A percentile compares a stretch with the other conserved stretches of the same genome.
Conservation (phyloP, 441 rosid genomes). For the Croton setiger region DNA sequence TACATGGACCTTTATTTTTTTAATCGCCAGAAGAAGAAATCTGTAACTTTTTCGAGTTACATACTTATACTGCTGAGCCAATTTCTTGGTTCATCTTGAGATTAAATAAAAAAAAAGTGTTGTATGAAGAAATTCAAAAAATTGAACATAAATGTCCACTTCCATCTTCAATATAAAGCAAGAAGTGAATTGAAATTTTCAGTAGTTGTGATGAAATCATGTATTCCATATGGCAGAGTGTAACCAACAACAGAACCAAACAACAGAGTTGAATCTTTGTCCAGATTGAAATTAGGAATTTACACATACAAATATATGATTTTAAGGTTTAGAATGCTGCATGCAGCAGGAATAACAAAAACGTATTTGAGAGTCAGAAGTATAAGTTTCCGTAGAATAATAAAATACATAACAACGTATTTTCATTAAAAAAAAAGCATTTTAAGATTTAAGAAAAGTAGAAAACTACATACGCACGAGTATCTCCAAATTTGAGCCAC, state of each 20-base stretch:
- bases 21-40: neutral
- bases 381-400: neutral
- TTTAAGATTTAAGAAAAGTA: neutral
- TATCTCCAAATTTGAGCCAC: too few species aligned
- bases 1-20: neutral
- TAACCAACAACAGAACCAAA: neutral
- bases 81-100: too few species aligned
- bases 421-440: neutral
- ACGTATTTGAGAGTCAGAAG: neutral
- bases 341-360: too few species aligned
- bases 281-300: neutral
- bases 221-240: neutral
- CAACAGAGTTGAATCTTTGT: too few species aligned
- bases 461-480: too few species aligned
- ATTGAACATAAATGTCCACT: neutral
- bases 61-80: conserved; percentile 7
- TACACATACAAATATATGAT: neutral
- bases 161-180: neutral
- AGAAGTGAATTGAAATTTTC: neutral
- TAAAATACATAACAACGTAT: neutral
- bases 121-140: too few species aligned
- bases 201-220: neutral
- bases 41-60: neutral
- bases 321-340: too few species aligned
- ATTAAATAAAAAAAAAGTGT: too few species aligned